Conservation (phyloP, 192 early-diverging fungal genomes). For the Radiomyces spectabilis region DNA sequence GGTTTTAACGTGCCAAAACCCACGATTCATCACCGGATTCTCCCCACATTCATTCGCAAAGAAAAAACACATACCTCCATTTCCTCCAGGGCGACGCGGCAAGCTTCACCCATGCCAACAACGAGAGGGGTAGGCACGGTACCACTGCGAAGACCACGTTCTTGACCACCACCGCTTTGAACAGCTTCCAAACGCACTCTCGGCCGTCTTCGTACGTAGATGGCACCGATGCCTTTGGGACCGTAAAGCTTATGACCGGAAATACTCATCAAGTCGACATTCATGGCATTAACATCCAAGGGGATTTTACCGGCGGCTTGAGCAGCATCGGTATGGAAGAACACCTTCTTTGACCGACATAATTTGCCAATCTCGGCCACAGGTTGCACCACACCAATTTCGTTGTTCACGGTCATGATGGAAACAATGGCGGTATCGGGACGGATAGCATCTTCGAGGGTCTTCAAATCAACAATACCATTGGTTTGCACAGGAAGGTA, state of each 20-base stretch:
- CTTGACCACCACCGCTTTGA: slow-evolving; percentile 92
- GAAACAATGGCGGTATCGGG: slow-evolving; percentile 89
- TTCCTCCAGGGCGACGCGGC: slow-evolving; percentile 68
- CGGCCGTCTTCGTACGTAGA: slow-evolving; percentile 89
- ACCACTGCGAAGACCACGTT: slow-evolving; percentile 88
- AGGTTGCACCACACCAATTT: slow-evolving; percentile 96
- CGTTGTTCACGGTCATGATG: slow-evolving; percentile 97
- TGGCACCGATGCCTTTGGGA: slow-evolving; percentile 93
- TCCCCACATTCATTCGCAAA: neutral
- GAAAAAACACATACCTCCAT: slow-evolving; percentile 65
- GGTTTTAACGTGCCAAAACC: slow-evolving; percentile 4
- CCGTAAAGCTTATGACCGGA: slow-evolving; percentile 97
- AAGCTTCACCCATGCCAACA: slow-evolving; percentile 89
- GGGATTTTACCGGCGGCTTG: slow-evolving; percentile 96
- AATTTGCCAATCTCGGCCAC: slow-evolving; percentile 83
- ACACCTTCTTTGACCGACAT: slow-evolving; percentile 82
- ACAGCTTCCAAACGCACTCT: slow-evolving; percentile 89
- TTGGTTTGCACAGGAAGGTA: slow-evolving; percentile 84
- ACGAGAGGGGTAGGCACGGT: slow-evolving; percentile 88
- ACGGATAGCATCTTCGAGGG: slow-evolving; percentile 75
- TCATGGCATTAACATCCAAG: slow-evolving; percentile 84
- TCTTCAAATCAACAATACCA: slow-evolving; percentile 77
- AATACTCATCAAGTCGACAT: slow-evolving; percentile 93
- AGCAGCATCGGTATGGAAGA: slow-evolving; percentile 96
- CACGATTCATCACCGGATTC: slow-evolving; percentile 17